phyloP scores from a whole-genome alignment of 208 protist genomes.

The Wallacemonas sp. region DNA sequence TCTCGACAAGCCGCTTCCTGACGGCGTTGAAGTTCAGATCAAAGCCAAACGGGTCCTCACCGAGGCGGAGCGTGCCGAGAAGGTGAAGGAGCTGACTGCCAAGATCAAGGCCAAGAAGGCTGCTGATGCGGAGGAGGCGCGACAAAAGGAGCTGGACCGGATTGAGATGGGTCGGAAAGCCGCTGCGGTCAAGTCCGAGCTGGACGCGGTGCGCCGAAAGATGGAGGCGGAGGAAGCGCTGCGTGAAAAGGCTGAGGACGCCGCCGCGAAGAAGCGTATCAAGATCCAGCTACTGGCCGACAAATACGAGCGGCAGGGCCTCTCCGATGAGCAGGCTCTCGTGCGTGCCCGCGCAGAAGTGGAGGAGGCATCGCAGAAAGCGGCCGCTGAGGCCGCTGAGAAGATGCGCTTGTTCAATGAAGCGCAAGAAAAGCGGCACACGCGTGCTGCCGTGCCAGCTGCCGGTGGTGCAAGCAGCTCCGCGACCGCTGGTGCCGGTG shows the following conservation, averaged over 20 bases:
- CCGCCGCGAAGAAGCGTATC: constrained; percentile 49
- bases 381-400: constrained; percentile 32
- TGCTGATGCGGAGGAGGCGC: constrained; percentile 46
- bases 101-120: constrained; percentile 55
- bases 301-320: constrained; percentile 62
- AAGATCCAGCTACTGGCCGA: constrained; percentile 72
- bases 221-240: constrained; percentile 43
- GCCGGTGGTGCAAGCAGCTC: too few relatives aligned
- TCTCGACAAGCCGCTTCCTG: constrained; percentile 74
- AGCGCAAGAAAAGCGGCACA: neutral
- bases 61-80: constrained; percentile 66
- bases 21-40: constrained; percentile 66
- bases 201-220: constrained; percentile 55
- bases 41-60: constrained; percentile 69
- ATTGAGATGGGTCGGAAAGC: constrained; percentile 65
- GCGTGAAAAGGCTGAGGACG: constrained; percentile 59
- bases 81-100: constrained; percentile 67
- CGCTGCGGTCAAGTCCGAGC: constrained; percentile 46
- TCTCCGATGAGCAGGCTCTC: constrained; percentile 50
- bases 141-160: constrained; percentile 57
- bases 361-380: constrained; percentile 37
- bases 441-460: neutral
- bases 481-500: too few relatives aligned
- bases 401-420: constrained; percentile 13
- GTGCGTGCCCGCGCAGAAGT: constrained; percentile 45